Evolutionary conservation across 31 red algal species (phyloP), one percentile per base, ranked within the genome.

Genomic region (Odonthalia washingtoniensis): DNA sequence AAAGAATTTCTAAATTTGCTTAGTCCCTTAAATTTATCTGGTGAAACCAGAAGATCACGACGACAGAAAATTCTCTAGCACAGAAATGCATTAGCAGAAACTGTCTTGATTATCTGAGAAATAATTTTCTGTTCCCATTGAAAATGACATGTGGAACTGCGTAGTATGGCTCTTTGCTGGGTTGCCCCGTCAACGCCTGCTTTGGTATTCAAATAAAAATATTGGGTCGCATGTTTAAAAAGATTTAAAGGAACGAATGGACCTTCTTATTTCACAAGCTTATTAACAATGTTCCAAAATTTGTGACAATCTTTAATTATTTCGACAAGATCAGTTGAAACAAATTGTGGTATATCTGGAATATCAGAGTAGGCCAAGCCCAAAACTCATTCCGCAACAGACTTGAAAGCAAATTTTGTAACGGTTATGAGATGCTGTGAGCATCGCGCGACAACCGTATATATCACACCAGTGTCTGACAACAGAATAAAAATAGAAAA

Each of bases 71-170:
- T 78, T 44, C 74, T 40, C 74, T 74, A 78, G 0, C 46, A 72
- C 31, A 88, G 43, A 43, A 88, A 88, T 2, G 85, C 72, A 27
- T 78, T 88, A 31, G 79, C 30, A 37, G 60, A 72, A 31, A 88
- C 34, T 9, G 72, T 88, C 17, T 88, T 88, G 33, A 88, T 35
- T 0, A 70, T n/a, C n/a, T n/a, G n/a, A n/a, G n/a, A n/a, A n/a
- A n/a, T n/a, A n/a, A n/a, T n/a, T n/a, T n/a, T n/a, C 52, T 70
- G 83, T 45, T 86, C 69, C 83, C 83, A 86, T 60, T 86, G 65
- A 75, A 86, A 36, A 75, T 76, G 83, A 24, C 52, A 86, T 63
- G 70, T 86, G 42, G 83, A 52, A 26, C 69, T 75, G 53, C 68
- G 28, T 5, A 75, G 28, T 14, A 86, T 75, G n/a, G 83, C 68